Evolutionary conservation across 2,329 filamentous ascomycete species (phyloP).

Genomic region (Sporothrix curviconia): DNA sequence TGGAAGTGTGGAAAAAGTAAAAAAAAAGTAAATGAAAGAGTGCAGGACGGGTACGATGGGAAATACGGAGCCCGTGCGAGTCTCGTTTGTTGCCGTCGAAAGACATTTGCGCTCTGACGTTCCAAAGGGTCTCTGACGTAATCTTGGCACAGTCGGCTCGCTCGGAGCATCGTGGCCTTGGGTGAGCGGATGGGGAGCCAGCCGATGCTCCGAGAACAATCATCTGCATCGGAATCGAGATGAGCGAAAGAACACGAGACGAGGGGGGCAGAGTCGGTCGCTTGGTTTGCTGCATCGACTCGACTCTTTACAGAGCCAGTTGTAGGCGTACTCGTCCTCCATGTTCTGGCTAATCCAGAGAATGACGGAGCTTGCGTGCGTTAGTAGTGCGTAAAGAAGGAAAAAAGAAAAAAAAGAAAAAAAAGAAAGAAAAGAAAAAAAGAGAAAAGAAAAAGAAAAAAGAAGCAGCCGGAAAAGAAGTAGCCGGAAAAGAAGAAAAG

Average conservation of each 20-base stretch:
- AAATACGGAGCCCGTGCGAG: too few relatives aligned
- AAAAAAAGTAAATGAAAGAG: background rate
- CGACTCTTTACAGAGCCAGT: conserved; percentile 50
- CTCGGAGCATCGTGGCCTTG: too few relatives aligned
- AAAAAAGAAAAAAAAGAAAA: background rate
- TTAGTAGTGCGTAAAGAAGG: conserved; percentile 8
- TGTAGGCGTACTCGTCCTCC: conserved; percentile 66
- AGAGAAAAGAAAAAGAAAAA: conserved; percentile 1
- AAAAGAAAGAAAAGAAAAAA: background rate
- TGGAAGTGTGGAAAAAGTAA: background rate
- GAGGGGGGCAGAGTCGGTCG: background rate
- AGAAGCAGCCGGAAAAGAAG: background rate
- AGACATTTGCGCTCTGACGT: too few relatives aligned
- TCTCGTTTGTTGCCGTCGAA: too few relatives aligned
- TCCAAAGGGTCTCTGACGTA: too few relatives aligned
- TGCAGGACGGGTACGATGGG: too few relatives aligned
- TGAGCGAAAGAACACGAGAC: too few relatives aligned
- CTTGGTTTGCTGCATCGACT: too few relatives aligned
- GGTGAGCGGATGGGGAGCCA: too few relatives aligned
- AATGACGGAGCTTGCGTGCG: conserved; percentile 47
- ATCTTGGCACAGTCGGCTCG: background rate
- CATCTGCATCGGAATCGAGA: too few relatives aligned
- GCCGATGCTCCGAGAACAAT: too few relatives aligned
- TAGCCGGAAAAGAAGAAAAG: background rate
- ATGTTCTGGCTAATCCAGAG: conserved; percentile 66